A percentile compares a stretch with the other conserved stretches of the same genome.
Evolutionary conservation across 169 alveolate species (phyloP).

Genomic region (Cryptosporidium sp.): DNA sequence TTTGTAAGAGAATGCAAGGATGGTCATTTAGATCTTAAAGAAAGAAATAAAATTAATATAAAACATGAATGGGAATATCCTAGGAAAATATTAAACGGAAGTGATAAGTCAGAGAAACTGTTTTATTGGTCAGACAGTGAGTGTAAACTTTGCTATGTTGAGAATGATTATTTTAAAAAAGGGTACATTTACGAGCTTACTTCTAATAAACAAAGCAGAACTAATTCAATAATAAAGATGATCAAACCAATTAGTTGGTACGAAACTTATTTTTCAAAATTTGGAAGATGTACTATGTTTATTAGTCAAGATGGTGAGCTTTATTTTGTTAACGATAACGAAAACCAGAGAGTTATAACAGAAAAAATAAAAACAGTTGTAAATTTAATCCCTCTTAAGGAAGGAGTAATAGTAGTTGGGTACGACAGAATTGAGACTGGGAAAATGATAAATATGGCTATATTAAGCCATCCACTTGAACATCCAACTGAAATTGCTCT

Average conservation of each 20-base stretch:
- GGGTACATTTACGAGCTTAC: background rate
- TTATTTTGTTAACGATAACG: constrained; percentile 7
- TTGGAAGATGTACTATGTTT: constrained; percentile 25
- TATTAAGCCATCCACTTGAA: constrained; percentile 46
- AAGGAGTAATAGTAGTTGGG: constrained; percentile 55
- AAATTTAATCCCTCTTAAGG: constrained; percentile 17
- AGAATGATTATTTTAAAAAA: background rate
- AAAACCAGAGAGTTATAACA: background rate
- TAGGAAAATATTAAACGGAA: constrained; percentile 2
- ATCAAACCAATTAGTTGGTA: constrained; percentile 34
- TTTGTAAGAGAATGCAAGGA: background rate
- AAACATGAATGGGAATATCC: constrained; percentile 27
- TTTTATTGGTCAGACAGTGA: constrained; percentile 33
- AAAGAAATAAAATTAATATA: background rate
- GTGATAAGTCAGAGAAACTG: background rate
- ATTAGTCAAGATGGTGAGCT: constrained; percentile 14
- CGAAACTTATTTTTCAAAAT: constrained; percentile 26
- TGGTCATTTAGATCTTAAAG: background rate
- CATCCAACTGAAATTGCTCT: constrained; percentile 1
- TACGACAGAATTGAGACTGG: background rate
- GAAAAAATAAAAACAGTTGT: background rate
- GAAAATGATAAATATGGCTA: background rate
- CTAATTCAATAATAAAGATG: background rate
- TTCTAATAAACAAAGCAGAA: background rate
- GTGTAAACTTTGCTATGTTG: background rate